These are phyloP conservation scores for Candida tibetensis DNA, from an alignment of 805 yeast genomes.

Conservation along the genomic window DNA sequence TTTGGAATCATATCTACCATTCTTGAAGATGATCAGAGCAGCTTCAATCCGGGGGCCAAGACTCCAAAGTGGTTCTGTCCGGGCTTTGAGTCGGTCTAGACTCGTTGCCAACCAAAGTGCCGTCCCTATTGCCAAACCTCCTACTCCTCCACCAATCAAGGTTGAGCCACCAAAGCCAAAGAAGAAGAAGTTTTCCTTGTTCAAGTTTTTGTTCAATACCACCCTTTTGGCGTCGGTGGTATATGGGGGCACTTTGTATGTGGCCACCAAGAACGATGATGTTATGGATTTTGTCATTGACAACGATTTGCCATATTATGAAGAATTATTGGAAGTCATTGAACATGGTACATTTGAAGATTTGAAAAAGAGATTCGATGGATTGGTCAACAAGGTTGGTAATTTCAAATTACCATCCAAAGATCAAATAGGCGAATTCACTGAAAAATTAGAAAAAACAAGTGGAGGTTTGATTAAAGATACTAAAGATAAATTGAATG, in stretches of 20 bases:
- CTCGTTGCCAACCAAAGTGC: slow-evolving; percentile 1
- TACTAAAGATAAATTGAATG: slow-evolving; percentile 32
- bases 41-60: slow-evolving; percentile 3
- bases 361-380: slow-evolving; percentile 18
- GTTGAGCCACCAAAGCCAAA: slow-evolving; percentile 8
- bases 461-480: slow-evolving; percentile 36
- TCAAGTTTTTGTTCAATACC: slow-evolving; percentile 30
- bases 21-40: slow-evolving; percentile 11
- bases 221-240: slow-evolving; percentile 24
- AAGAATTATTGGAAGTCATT: slow-evolving; percentile 36
- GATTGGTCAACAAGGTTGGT: slow-evolving; percentile 16
- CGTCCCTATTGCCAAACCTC: slow-evolving; percentile 4
- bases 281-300: slow-evolving; percentile 46
- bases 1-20: too few relatives aligned
- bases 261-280: slow-evolving; percentile 42
- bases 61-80: slow-evolving; percentile 2
- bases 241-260: slow-evolving; percentile 40
- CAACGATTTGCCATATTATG: slow-evolving; percentile 42
- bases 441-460: slow-evolving; percentile 29
- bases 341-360: slow-evolving; percentile 37
- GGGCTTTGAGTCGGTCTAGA: slow-evolving; percentile 1
- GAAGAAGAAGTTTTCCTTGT: slow-evolving; percentile 30
- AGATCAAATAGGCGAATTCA: slow-evolving; percentile 30
- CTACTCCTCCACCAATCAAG: slow-evolving; percentile 9
- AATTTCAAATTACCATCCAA: slow-evolving; percentile 29